Conservation (phyloP, 129 eudicot genomes). For the Oenanthe sinensis region DNA sequence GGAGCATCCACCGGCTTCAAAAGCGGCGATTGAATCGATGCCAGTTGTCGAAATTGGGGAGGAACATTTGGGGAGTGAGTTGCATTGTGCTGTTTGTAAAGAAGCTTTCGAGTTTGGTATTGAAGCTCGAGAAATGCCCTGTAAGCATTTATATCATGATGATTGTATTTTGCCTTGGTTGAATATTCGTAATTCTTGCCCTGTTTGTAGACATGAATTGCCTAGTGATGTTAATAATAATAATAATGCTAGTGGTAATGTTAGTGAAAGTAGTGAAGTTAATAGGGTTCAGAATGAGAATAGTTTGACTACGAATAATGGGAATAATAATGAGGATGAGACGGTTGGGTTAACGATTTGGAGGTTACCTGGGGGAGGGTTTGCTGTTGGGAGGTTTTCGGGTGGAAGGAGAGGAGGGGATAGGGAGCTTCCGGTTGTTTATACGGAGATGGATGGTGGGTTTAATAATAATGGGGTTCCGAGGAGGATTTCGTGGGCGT, state of each 20-base stretch:
- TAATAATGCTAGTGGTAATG: constrained; percentile 1
- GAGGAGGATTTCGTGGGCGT: constrained; percentile 82
- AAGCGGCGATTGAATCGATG: constrained; percentile 75
- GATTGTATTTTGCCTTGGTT: constrained; percentile 94
- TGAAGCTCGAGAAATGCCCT: constrained; percentile 78
- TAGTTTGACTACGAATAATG: constrained; percentile 16
- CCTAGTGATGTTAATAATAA: constrained; percentile 37
- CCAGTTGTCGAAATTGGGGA: constrained; percentile 42
- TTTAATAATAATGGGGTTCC: constrained; percentile 55
- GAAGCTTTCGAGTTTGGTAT: constrained; percentile 61
- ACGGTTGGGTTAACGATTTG: constrained; percentile 73
- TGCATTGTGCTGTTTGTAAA: constrained; percentile 80
- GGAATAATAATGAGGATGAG: constrained; percentile 32
- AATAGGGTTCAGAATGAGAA: constrained; percentile 28
- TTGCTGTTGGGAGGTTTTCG: constrained; percentile 89
- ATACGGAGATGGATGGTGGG: constrained; percentile 87
- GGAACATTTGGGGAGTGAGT: constrained; percentile 34
- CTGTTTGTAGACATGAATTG: constrained; percentile 84
- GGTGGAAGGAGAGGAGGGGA: constrained; percentile 92
- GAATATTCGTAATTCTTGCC: constrained; percentile 76
- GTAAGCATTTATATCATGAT: constrained; percentile 79
- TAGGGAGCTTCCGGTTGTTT: constrained; percentile 76
- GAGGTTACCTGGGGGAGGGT: constrained; percentile 95
- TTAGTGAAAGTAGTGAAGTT: not conserved
- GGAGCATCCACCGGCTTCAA: constrained; percentile 77